phyloP scores from a whole-genome alignment of 331 rosid species.

The Telfairia occidentalis region DNA sequence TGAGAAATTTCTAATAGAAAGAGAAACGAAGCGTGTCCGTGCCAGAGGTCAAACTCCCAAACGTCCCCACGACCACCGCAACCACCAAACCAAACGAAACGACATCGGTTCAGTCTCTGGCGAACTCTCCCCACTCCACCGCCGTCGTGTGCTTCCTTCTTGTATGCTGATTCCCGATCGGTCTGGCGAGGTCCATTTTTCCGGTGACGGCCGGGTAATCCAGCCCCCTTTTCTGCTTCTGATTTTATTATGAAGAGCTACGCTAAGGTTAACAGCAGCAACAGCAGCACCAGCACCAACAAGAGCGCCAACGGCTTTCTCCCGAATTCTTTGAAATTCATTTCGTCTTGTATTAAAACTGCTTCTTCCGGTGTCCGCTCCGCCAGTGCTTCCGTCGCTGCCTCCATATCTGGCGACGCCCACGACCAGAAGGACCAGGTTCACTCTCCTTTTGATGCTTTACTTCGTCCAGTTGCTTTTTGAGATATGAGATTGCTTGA shows the following conservation, averaged over 20 bases:
- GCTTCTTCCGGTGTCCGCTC: slow-evolving; percentile 89
- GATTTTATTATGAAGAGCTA: slow-evolving; percentile 60
- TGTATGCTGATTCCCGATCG: slow-evolving; percentile 52
- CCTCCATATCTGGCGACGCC: slow-evolving; percentile 64
- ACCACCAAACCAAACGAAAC: background rate
- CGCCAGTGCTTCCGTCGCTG: slow-evolving; percentile 73
- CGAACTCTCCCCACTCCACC: background rate
- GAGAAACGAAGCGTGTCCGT: slow-evolving; percentile 10
- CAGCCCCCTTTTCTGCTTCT: background rate
- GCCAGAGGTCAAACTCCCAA: slow-evolving; percentile 8
- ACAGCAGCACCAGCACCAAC: slow-evolving; percentile 16
- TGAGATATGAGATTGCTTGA: background rate
- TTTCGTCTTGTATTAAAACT: slow-evolving; percentile 78
- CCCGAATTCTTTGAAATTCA: slow-evolving; percentile 79
- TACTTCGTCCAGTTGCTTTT: background rate
- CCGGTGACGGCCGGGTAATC: slow-evolving; percentile 52
- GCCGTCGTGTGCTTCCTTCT: slow-evolving; percentile 25
- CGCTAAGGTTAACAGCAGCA: slow-evolving; percentile 26
- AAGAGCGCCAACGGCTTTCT: slow-evolving; percentile 43
- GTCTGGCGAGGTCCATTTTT: slow-evolving; percentile 28
- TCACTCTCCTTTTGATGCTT: background rate
- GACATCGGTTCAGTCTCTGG: background rate
- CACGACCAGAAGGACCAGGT: slow-evolving; percentile 72
- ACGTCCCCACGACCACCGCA: slow-evolving; percentile 2
- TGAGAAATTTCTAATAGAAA: background rate